A percentile compares a stretch with the other conserved stretches of the same genome.
Evolutionary conservation across 306 rosid genomes (phyloP).

Genomic region (Cicer arietinum): DNA sequence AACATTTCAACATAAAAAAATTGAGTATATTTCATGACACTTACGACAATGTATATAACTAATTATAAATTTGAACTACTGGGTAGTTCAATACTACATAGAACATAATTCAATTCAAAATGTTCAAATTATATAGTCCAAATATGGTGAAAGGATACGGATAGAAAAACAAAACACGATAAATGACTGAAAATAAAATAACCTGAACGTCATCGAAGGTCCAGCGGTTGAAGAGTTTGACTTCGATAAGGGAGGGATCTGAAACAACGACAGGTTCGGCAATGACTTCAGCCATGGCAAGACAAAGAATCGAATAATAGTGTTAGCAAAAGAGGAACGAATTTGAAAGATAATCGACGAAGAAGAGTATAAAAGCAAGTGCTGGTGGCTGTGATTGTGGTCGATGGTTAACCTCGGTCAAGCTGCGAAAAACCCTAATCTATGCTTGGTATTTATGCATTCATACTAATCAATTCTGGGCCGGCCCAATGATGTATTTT

Average conservation of each 20-base stretch:
- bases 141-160: neutral
- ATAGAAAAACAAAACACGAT: neutral
- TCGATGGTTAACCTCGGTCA: no score
- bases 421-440: no score
- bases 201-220: conserved; percentile 72
- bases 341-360: neutral
- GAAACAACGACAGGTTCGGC: neutral
- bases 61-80: neutral
- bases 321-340: neutral
- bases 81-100: neutral
- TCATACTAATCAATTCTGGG: no score
- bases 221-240: conserved; percentile 80
- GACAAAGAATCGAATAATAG: neutral
- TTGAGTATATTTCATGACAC: neutral
- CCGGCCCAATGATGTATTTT: no score
- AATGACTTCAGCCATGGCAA: conserved; percentile 49
- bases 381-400: no score
- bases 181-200: neutral
- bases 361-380: no score
- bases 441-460: no score
- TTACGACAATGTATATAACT: neutral
- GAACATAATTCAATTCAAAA: neutral
- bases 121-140: neutral
- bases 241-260: conserved; percentile 56
- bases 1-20: neutral